phyloP scores from a whole-genome alignment of 768 basidiomycete species.

The Butyriboletus loyo region DNA sequence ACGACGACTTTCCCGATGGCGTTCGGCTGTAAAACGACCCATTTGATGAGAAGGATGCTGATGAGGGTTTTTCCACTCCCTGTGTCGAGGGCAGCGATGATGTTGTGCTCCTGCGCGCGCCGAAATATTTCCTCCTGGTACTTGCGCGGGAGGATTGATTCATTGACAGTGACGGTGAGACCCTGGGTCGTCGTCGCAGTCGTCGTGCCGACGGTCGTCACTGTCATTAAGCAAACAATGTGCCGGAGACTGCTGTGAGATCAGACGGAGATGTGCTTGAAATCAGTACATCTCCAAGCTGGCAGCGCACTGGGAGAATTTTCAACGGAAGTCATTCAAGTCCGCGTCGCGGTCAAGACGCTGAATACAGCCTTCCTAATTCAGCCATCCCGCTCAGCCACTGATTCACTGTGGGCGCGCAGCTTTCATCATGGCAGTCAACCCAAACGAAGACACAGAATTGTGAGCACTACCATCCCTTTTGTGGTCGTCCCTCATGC shows the following conservation, averaged over 20 bases:
- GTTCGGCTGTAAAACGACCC: slow-evolving; percentile 54
- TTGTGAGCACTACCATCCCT: slow-evolving; percentile 56
- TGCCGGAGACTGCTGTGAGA: slow-evolving; percentile 12
- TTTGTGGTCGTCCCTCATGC: not conserved
- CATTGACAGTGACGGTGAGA: slow-evolving; percentile 30
- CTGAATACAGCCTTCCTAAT: slow-evolving; percentile 33
- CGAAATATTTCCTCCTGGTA: slow-evolving; percentile 57
- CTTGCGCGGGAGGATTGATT: slow-evolving; percentile 43
- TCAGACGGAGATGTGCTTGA: slow-evolving; percentile 4
- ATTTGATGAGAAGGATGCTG: slow-evolving; percentile 67
- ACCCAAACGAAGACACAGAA: slow-evolving; percentile 92
- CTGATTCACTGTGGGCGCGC: slow-evolving; percentile 11
- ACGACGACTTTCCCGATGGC: slow-evolving; percentile 60
- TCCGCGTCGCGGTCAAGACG: slow-evolving; percentile 15
- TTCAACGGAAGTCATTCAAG: slow-evolving; percentile 19
- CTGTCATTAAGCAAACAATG: slow-evolving; percentile 24
- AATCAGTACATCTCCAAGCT: slow-evolving; percentile 25
- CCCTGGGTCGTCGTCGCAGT: slow-evolving; percentile 24
- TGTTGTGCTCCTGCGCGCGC: slow-evolving; percentile 47
- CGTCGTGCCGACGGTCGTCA: slow-evolving; percentile 15
- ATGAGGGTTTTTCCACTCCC: slow-evolving; percentile 63
- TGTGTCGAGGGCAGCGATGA: slow-evolving; percentile 59
- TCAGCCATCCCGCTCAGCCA: not conserved
- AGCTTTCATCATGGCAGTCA: slow-evolving; percentile 49
- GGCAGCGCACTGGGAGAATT: slow-evolving; percentile 7